These are phyloP conservation scores for Prunus dulcis DNA, from an alignment of 306 rosid species.

Conservation along the genomic window DNA sequence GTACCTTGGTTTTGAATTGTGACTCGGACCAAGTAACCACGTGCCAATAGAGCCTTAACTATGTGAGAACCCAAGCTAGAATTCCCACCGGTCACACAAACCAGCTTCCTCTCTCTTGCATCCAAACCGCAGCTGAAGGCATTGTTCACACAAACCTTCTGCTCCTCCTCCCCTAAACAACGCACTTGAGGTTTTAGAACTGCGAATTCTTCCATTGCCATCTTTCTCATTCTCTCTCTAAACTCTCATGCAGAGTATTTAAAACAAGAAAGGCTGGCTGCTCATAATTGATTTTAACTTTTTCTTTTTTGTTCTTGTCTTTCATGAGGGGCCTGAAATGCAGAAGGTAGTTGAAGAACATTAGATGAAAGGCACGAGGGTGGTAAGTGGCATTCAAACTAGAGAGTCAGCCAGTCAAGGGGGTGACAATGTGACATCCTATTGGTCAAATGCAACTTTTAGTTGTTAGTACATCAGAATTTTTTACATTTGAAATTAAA, in stretches of 20 bases:
- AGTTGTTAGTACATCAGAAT: background rate
- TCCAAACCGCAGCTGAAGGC: conserved; percentile 7
- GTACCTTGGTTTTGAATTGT: conserved; percentile 5
- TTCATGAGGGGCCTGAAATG: background rate
- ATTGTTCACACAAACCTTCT: background rate
- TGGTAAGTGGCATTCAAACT: background rate
- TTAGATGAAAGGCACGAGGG: conserved; percentile 17
- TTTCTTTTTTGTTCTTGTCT: background rate
- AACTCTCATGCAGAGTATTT: background rate
- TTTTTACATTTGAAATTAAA: background rate
- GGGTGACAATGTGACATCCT: background rate
- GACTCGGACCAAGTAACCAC: conserved; percentile 1
- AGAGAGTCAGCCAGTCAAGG: background rate
- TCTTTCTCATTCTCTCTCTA: background rate
- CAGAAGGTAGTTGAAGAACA: conserved; percentile 1
- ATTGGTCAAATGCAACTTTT: background rate
- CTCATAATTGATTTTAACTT: background rate
- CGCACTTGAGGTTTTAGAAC: background rate
- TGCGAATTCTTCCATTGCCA: background rate
- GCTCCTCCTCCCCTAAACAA: background rate
- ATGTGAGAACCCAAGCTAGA: conserved; percentile 9
- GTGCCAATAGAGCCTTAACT: conserved; percentile 9
- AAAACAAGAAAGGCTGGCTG: background rate
- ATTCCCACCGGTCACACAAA: conserved; percentile 19
- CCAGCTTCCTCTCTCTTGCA: conserved; percentile 5